Evolutionary conservation across 202 grass and related monocot species (phyloP), one percentile per base, ranked within the genome.

Genomic region (Digitaria exilis): DNA sequence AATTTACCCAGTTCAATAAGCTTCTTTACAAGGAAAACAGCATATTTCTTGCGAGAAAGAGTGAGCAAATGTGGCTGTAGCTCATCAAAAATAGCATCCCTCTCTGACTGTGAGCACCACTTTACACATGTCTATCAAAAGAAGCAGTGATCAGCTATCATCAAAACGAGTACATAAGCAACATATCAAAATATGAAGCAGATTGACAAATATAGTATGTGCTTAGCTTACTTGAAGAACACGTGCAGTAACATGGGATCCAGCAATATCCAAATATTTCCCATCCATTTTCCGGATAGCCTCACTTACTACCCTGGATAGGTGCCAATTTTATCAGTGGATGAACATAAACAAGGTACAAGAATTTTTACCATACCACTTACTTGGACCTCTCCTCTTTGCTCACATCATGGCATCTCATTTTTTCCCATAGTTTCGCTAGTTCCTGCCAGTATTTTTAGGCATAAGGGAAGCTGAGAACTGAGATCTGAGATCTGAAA

Each of bases 1-100:
- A 60, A 25, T 44, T 69, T 94, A 96, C 96, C 96, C 7, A 87
- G 76, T 64, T 94, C 88, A 79, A 98, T 69, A 73, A 98, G 87
- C 75, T 96, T 98, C 86, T 98, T 98, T 43, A 98, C 93, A 39
- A 96, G 91, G 76, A 96, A 94, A 89, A 94, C 91, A 18, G 91
- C 87, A 51, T 98, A 98, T 79, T 94, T 96, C 76, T 98, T 90
- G 57, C 84, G 71, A 57, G 85, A 85, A 64, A 98, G 96, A 85
- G 15, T 58, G 21, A 96, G 87, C 84, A 98, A 78, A 87, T 96
- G 85, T 35, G 93, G 87, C 6, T 89, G 84, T 13, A 98, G 87
- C 58, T 83, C 45, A 67, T 84, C 85, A 82, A 94, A 98, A 80
- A 98, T 79, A 31, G 76, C 79, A 84, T 94, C 89, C 60, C 87